A percentile compares a stretch with the other conserved stretches of the same genome.
phyloP scores from a whole-genome alignment of 2,329 filamentous ascomycete genomes.

The Fusarium marasasianum region DNA sequence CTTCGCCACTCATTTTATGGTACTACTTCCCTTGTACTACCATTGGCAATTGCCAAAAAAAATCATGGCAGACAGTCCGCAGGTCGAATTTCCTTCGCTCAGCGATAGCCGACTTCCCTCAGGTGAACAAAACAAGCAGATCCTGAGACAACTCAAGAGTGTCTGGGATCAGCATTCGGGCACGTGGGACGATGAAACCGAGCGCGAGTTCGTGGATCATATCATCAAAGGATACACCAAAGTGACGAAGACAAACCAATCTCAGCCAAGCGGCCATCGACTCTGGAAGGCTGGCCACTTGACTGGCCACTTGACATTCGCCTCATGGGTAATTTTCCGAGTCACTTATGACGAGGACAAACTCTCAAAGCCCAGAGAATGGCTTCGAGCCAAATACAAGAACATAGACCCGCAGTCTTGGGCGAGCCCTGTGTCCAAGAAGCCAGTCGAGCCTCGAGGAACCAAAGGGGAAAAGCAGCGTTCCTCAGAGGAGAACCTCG shows the following conservation, averaged over 20 bases:
- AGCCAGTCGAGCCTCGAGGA: fast-evolving
- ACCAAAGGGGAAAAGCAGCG: fast-evolving
- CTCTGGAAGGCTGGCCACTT: neutral
- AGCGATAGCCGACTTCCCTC: neutral
- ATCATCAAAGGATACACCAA: neutral
- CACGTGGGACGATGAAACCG: neutral
- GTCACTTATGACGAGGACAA: neutral
- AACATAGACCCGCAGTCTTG: neutral
- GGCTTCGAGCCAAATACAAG: neutral
- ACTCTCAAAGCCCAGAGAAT: neutral
- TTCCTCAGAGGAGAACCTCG: neutral
- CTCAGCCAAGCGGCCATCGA: neutral
- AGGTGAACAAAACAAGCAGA: neutral
- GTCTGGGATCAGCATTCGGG: neutral
- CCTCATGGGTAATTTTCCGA: neutral
- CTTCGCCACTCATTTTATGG: too few species aligned
- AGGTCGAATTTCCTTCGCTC: neutral
- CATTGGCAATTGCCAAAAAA: too few species aligned
- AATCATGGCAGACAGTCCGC: too few species aligned
- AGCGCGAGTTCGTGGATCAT: neutral
- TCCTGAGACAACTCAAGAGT: neutral
- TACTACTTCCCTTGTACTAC: too few species aligned
- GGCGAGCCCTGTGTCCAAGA: neutral
- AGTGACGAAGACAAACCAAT: neutral
- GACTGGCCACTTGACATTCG: neutral